These are phyloP conservation scores for Aspergillus cristatus DNA, from an alignment of 495 filamentous ascomycete species.

Conservation along the genomic window DNA sequence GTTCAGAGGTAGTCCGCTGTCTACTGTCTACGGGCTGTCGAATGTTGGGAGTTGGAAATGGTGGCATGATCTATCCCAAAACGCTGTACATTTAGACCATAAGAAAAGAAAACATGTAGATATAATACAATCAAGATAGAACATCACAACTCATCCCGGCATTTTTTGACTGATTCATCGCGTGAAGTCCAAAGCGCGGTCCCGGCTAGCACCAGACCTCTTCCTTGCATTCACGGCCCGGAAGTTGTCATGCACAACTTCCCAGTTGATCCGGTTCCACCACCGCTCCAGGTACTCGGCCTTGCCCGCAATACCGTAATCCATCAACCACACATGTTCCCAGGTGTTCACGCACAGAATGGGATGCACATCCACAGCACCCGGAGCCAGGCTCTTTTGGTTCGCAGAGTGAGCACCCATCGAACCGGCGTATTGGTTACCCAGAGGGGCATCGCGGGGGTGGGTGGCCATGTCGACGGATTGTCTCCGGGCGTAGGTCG, in stretches of 20 bases:
- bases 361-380: conserved; percentile 61
- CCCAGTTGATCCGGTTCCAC: conserved; percentile 87
- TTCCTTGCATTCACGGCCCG: conserved; percentile 20
- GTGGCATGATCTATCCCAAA: conserved; percentile 6
- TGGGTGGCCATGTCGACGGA: conserved; percentile 70
- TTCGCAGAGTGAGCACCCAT: conserved; percentile 39
- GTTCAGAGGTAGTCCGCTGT: conserved; percentile 25
- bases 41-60: not conserved
- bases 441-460: conserved; percentile 25
- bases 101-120: conserved; percentile 8
- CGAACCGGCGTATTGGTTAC: conserved; percentile 38
- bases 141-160: not conserved
- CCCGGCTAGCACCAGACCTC: conserved; percentile 10
- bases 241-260: conserved; percentile 50
- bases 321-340: conserved; percentile 86
- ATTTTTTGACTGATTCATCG: conserved; percentile 9
- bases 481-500: conserved; percentile 75
- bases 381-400: conserved; percentile 46
- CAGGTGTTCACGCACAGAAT: conserved; percentile 90
- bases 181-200: conserved; percentile 23
- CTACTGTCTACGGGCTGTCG: too few species aligned
- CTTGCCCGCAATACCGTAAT: conserved; percentile 80
- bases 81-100: conserved; percentile 16
- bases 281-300: conserved; percentile 62
- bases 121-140: conserved; percentile 22